Evolutionary conservation across 1,284 basidiomycete species (phyloP).

Genomic region (Filobasidium uniguttulatum): DNA sequence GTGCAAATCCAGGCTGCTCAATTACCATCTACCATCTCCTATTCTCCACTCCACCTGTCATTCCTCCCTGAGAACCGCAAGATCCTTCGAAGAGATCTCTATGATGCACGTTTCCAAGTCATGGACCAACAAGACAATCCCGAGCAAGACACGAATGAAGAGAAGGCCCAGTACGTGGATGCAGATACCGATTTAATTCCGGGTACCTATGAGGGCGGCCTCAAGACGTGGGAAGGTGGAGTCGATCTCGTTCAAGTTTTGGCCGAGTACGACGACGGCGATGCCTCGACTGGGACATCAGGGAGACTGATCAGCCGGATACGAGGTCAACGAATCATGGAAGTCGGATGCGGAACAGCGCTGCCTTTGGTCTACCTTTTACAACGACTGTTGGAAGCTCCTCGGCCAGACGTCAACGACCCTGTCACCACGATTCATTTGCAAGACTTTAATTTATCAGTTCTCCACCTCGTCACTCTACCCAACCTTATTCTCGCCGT

Average conservation of each 20-base stretch:
- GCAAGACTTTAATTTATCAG: conserved; percentile 84
- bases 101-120: conserved; percentile 85
- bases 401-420: neutral
- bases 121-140: conserved; percentile 43
- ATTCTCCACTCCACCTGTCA: conserved; percentile 25
- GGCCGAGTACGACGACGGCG: conserved; percentile 32
- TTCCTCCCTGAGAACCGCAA: conserved; percentile 28
- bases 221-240: conserved; percentile 97
- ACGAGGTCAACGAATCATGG: conserved; percentile 46
- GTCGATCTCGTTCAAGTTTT: conserved; percentile 58
- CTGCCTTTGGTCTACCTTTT: conserved; percentile 67
- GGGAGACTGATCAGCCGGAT: conserved; percentile 21
- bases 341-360: conserved; percentile 86
- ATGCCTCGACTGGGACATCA: too few relatives aligned
- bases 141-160: conserved; percentile 8
- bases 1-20: conserved; percentile 20
- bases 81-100: conserved; percentile 68
- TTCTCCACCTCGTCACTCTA: conserved; percentile 65
- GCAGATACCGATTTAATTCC: conserved; percentile 81
- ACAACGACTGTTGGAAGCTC: conserved; percentile 44
- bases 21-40: conserved; percentile 31
- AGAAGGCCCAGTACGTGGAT: conserved; percentile 48
- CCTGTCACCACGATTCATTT: conserved; percentile 46
- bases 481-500: conserved; percentile 70
- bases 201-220: conserved; percentile 83